These are phyloP conservation scores for Penicillium sp. DNA, from an alignment of 2,329 filamentous ascomycete genomes.

Conservation along the genomic window DNA sequence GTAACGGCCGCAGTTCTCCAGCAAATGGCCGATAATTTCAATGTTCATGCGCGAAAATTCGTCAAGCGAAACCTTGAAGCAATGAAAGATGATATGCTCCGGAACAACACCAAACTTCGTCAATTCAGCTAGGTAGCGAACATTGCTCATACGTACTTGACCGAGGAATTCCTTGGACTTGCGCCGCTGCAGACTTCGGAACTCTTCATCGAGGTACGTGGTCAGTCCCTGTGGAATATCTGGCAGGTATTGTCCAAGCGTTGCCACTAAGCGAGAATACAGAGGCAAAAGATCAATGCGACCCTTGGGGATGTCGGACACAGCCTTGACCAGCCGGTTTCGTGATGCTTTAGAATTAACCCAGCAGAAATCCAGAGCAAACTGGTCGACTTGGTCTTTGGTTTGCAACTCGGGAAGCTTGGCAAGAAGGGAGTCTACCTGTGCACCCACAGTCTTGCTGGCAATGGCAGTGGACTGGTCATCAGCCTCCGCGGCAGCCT, in stretches of 20 bases:
- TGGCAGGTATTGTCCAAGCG: conserved; percentile 86
- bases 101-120: conserved; percentile 98
- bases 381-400: conserved; percentile 88
- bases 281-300: conserved; percentile 85
- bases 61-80: conserved; percentile 93
- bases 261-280: conserved; percentile 91
- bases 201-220: conserved; percentile 91
- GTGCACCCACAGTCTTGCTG: conserved; percentile 95
- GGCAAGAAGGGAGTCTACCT: conserved; percentile 85
- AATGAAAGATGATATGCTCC: conserved; percentile 98
- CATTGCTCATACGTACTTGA: conserved; percentile 88
- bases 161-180: conserved; percentile 98
- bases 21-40: conserved; percentile 91
- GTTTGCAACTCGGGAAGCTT: conserved; percentile 87
- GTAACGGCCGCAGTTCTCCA: conserved; percentile 96
- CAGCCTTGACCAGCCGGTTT: conserved; percentile 85
- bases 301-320: conserved; percentile 93
- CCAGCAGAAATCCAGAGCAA: conserved; percentile 95
- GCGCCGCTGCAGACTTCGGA: conserved; percentile 89
- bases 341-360: conserved; percentile 97
- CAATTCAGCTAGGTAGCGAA: conserved; percentile 94
- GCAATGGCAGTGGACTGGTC: conserved; percentile 91
- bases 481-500: conserved; percentile 58
- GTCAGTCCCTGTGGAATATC: conserved; percentile 92
- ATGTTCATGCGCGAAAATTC: conserved; percentile 99